Base-by-base conservation (phyloP, 1,284 basidiomycete species). In the Puccinia horiana region DNA sequence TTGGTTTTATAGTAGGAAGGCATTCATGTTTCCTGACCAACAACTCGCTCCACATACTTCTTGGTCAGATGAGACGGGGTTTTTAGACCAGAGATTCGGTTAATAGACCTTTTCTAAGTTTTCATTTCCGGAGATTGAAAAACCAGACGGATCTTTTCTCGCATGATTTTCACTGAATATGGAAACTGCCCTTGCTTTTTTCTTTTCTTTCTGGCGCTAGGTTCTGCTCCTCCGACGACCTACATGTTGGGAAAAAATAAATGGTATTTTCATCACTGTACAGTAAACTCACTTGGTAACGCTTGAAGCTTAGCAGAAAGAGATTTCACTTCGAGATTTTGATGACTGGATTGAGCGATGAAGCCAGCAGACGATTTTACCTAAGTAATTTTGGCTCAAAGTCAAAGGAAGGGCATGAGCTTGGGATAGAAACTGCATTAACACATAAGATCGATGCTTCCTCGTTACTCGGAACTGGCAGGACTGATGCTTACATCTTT, bases 291-390 rank as follows among this genome's bases (percentile, higher is more conserved):
- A 95, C 83, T 87, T 86, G 65, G 83, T 84, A 54, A 84, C 84
- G 84, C 69, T 83, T 83, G 61, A 86, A 83, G 40, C 84, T 85
- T 65, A 83, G 83, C 85, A 83, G 80, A 80, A 78, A 87, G 87
- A 83, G 97, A 99, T 88, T 96, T 93, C 87, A 99, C 97, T 93
- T 99, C 85, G 97, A 99, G 88, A 96, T 99, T 85, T 91, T 99
- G 86, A 99, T 99, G 97, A 95, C 95, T 74, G 91, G 94, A 85
- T 91, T 99, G n/a, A 91, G 92, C 2, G 90, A 92, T 2, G 87
- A 89, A 47, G 92, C 93, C 32, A 81, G 78, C 58, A 84, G 75
- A 63, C 85, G 79, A 75, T 40, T 75, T 75, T 80, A n/a, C n/a
- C n/a, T n/a, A n/a, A n/a, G n/a, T n/a, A n/a, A 44, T 23, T 76